Base-by-base conservation (phyloP, 2,329 filamentous ascomycete species). In the Alternaria ethzedia region DNA sequence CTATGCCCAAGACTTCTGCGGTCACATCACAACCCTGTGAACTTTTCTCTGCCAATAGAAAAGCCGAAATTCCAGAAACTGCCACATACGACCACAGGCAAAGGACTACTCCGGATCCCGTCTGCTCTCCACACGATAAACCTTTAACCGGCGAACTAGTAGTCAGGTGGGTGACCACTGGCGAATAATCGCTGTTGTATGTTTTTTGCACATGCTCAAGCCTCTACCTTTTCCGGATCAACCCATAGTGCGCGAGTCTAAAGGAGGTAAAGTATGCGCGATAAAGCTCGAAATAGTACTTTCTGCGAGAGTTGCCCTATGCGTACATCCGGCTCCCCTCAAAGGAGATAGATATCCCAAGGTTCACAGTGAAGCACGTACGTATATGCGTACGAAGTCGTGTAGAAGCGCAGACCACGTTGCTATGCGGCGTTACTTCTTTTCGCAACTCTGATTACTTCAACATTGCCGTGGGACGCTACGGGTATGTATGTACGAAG, bases 41-140 rank as follows among this genome's bases (percentile, higher is more conserved):
- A 2, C n/a, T 41, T 12, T 1, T 25, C 2, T 11, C 20, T 25
- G 20, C 5, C 20, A 11, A 46, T 54, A 50, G 6, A 26, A 45
- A 11, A 44, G 9, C 12, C 10, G 11, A 7, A n/a, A 9, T 30
- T 25, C 3, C 20, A 11, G 11, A 21, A 11, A 25, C 50, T 45
- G 23, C n/a, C 15, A 63, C 63, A 65, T 65, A 66, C 57, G 64
- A 61, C 61, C 61, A 66, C 10, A 65, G 63, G 63, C 32, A 59
- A 57, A 49, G 46, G 15, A 44, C 15, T 21, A 55, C 54, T 54
- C 51, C 46, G 59, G 55, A 56, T 63, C 59, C 60, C 63, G 63
- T 63, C 25, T 36, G 56, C 41, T 65, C 56, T 57, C 55, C 60
- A n/a, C 28, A 63, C 21, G 52, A 52, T 63, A 63, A 65, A 51